Evolutionary conservation across 1,284 basidiomycete species (phyloP), one percentile per base, ranked within the genome.

Genomic region (Marasmius sp.): DNA sequence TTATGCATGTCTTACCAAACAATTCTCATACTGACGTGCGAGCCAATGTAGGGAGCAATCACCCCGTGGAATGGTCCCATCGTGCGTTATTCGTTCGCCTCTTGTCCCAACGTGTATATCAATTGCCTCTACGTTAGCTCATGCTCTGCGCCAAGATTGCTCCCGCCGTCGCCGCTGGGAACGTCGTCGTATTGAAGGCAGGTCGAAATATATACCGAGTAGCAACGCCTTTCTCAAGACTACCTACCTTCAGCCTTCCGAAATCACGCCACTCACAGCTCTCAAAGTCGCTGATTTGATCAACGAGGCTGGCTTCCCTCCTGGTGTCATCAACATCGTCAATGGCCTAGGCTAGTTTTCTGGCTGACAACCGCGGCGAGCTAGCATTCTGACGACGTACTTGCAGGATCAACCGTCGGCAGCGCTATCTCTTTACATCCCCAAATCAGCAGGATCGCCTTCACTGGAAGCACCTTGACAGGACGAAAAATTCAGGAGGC

Each of bases 81-180:
- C 52, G 75, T 83, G 27, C n/a, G 60, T 22, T n/a, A 9, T 5
- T 43, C 36, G 16, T 51, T 10, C 37, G n/a, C 11, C 45, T 33
- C 7, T 20, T 12, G 33, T 38, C 14, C 22, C 9, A 27, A 52
- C 36, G 18, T 41, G 34, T 14, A 10, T 27, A 20, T 18, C 7
- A 20, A 18, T 20, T 43, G 12, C 39, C 18, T 45, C 2, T 45
- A 16, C 5, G 6, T 45, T n/a, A 61, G 57, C 22, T 47, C 65
- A 88, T 92, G 87, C 70, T 89, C 66, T 68, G 84, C 5, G 92
- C 89, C 90, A 95, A 94, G 78, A 70, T 94, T 62, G 92, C 81
- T 3, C 92, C 93, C 6, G 92, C 93, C 4, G 83, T 95, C 61
- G 93, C 93, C 3, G 86, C 87, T 5, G 94, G 94, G 64, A 93